These are phyloP conservation scores for Kurtzmaniella quercitrusa DNA, from an alignment of 1,139 yeast genomes.

Conservation along the genomic window DNA sequence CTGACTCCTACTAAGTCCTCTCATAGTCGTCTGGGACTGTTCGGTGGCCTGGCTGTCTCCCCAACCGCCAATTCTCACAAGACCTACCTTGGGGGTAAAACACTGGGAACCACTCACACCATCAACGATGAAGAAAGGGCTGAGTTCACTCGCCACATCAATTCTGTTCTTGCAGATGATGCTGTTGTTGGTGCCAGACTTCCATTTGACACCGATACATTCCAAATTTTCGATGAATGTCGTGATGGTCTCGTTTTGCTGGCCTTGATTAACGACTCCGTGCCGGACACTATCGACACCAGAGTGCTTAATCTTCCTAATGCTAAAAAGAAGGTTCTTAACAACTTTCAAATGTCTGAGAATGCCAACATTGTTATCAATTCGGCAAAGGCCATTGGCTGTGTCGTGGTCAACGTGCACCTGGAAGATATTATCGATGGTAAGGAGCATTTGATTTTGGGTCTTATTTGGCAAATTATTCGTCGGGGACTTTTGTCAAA, in stretches of 20 bases:
- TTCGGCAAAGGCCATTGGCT: slow-evolving; percentile 98
- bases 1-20: slow-evolving; percentile 12
- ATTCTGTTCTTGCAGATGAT: slow-evolving; percentile 89
- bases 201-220: slow-evolving; percentile 91
- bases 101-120: slow-evolving; percentile 93
- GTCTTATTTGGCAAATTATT: slow-evolving; percentile 97
- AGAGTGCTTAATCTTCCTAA: slow-evolving; percentile 91
- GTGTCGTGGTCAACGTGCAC: slow-evolving; percentile 96
- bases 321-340: slow-evolving; percentile 67
- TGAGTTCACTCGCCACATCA: slow-evolving; percentile 94
- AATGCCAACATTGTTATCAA: slow-evolving; percentile 96
- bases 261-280: slow-evolving; percentile 92
- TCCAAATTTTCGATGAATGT: slow-evolving; percentile 95
- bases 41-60: slow-evolving; percentile 13
- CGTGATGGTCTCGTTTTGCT: slow-evolving; percentile 92
- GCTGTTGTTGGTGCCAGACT: slow-evolving; percentile 76
- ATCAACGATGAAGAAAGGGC: slow-evolving; percentile 95
- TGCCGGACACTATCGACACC: slow-evolving; percentile 96
- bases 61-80: slow-evolving; percentile 54
- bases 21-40: slow-evolving; percentile 17
- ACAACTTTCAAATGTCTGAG: slow-evolving; percentile 93
- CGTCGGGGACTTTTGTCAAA: slow-evolving; percentile 92
- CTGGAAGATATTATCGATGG: slow-evolving; percentile 97
- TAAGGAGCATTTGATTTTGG: slow-evolving; percentile 90
- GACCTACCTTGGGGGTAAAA: slow-evolving; percentile 73